These are phyloP conservation scores for Boeremia exigua DNA, from an alignment of 2,329 filamentous ascomycete species.

Conservation along the genomic window DNA sequence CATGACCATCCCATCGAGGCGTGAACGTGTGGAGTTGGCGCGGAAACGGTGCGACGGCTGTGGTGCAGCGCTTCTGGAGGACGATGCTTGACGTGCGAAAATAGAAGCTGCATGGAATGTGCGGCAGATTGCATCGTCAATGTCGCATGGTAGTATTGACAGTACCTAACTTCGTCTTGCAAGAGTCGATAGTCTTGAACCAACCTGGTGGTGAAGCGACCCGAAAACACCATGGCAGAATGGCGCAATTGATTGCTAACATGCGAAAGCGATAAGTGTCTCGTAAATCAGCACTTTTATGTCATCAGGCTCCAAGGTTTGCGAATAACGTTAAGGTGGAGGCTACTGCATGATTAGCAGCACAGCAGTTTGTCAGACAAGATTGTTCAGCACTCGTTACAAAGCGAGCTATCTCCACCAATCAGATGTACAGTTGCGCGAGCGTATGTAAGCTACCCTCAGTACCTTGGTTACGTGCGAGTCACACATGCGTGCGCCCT, in stretches of 20 bases:
- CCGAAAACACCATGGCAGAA: not conserved
- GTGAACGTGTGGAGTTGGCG: slow-evolving; percentile 21
- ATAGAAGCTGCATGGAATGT: slow-evolving; percentile 4
- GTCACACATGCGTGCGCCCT: slow-evolving; percentile 18
- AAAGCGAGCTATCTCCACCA: slow-evolving; percentile 27
- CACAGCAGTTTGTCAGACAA: slow-evolving; percentile 32
- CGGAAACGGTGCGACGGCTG: slow-evolving; percentile 11
- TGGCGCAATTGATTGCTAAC: slow-evolving; percentile 13
- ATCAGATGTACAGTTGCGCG: slow-evolving; percentile 18
- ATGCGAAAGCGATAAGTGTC: not conserved
- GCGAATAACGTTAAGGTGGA: slow-evolving; percentile 14
- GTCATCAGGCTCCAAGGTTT: slow-evolving; percentile 13
- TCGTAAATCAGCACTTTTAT: slow-evolving; percentile 7
- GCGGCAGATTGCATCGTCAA: not conserved
- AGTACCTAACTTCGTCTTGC: not conserved
- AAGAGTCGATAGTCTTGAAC: not conserved
- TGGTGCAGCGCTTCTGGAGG: slow-evolving; percentile 3
- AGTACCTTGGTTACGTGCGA: slow-evolving; percentile 21
- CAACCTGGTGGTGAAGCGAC: not conserved
- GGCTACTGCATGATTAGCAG: slow-evolving; percentile 10
- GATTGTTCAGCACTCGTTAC: slow-evolving; percentile 38
- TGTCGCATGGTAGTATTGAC: not conserved
- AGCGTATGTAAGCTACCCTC: slow-evolving; percentile 7
- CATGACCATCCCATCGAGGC: slow-evolving; percentile 19
- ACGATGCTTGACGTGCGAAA: slow-evolving; percentile 1